phyloP scores from a whole-genome alignment of 2,329 filamentous ascomycete genomes.

The Pseudogymnoascus destructans region DNA sequence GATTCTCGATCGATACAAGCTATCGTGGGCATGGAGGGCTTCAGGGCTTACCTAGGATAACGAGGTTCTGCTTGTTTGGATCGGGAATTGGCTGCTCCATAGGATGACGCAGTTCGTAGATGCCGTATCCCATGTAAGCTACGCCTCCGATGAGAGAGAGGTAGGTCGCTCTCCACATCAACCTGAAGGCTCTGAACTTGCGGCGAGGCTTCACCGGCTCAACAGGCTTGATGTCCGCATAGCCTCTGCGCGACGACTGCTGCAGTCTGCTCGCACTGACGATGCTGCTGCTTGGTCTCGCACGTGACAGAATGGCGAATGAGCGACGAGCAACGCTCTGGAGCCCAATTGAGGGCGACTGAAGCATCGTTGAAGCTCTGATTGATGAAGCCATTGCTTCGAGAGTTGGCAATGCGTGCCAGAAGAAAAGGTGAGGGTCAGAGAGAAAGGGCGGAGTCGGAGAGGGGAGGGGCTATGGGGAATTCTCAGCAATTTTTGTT shows the following conservation, averaged over 20 bases:
- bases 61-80: conserved; percentile 89
- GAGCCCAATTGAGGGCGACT: conserved; percentile 23
- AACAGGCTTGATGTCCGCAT: conserved; percentile 23
- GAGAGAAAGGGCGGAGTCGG: not conserved
- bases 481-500: conserved; percentile 9
- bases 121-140: conserved; percentile 62
- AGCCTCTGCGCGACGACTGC: conserved; percentile 32
- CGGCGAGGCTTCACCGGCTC: conserved; percentile 31
- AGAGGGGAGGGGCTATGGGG: not conserved
- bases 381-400: conserved; percentile 24
- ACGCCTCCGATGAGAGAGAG: conserved; percentile 56
- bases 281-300: conserved; percentile 19
- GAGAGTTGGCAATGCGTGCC: conserved; percentile 13
- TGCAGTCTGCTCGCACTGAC: conserved; percentile 22
- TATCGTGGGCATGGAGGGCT: not conserved
- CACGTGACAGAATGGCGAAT: conserved; percentile 21
- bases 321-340: conserved; percentile 19
- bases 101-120: conserved; percentile 74
- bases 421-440: not conserved
- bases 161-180: conserved; percentile 73
- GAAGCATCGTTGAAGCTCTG: conserved; percentile 24
- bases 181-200: conserved; percentile 59
- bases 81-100: conserved; percentile 66
- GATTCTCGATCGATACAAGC: conserved; percentile 9
- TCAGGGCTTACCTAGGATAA: conserved; percentile 64